phyloP scores from a whole-genome alignment of 2,329 filamentous ascomycete genomes.

The Drechslerella dactyloides region DNA sequence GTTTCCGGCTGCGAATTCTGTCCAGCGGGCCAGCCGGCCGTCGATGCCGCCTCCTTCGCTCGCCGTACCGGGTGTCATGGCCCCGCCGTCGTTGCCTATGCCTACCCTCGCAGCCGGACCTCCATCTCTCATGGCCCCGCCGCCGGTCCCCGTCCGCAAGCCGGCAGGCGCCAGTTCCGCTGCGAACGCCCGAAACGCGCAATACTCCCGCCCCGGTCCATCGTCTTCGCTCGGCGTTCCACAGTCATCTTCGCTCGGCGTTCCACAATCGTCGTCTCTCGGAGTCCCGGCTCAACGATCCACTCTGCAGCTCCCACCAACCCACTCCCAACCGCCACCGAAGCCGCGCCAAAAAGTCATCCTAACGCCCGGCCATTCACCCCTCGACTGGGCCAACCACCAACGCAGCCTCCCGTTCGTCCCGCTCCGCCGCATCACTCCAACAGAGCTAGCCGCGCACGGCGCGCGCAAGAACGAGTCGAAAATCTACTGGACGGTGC shows the following conservation, averaged over 20 bases:
- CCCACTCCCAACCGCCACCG: constrained; percentile 40
- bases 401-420: constrained; percentile 59
- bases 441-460: constrained; percentile 75
- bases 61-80: constrained; percentile 43
- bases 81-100: constrained; percentile 42
- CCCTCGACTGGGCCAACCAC: constrained; percentile 87
- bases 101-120: constrained; percentile 45
- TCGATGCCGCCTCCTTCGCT: constrained; percentile 46
- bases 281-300: constrained; percentile 25
- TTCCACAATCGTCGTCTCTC: constrained; percentile 25
- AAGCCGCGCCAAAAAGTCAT: constrained; percentile 71
- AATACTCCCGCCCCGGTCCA: constrained; percentile 19
- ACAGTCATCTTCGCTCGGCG: constrained; percentile 7
- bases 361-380: constrained; percentile 88
- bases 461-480: constrained; percentile 84
- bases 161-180: constrained; percentile 51
- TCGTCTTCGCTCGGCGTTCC: constrained; percentile 6
- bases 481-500: constrained; percentile 73
- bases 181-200: constrained; percentile 45
- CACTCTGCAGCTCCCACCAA: constrained; percentile 45
- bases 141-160: constrained; percentile 60
- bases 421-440: constrained; percentile 68
- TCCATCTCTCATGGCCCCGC: constrained; percentile 55
- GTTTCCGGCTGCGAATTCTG: constrained; percentile 65
- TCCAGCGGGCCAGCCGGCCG: constrained; percentile 61